Conservation (phyloP, 345 rosid species). For the Mangifera indica region DNA sequence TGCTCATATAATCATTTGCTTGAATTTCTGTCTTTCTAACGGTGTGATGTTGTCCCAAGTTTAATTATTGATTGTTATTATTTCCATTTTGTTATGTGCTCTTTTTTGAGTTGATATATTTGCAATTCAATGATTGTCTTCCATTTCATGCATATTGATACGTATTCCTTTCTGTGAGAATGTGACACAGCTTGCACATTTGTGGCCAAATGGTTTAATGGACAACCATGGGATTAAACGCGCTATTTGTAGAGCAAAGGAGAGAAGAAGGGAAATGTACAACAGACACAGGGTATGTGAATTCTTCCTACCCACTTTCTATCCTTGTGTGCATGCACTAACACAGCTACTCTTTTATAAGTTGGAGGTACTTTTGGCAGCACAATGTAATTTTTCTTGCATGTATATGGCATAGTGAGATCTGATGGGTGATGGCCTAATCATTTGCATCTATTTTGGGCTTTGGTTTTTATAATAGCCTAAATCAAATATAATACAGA, state of each 20-base stretch:
- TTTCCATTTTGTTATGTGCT: background rate
- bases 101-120: background rate
- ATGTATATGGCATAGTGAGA: too few relatives aligned
- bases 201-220: slow-evolving; percentile 87
- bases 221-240: slow-evolving; percentile 88
- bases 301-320: background rate
- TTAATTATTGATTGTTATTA: background rate
- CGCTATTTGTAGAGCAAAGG: slow-evolving; percentile 86
- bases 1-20: background rate
- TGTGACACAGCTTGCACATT: slow-evolving; percentile 71
- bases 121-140: background rate
- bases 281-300: slow-evolving; percentile 44
- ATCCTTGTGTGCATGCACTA: background rate
- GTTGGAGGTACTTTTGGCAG: background rate
- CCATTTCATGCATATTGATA: slow-evolving; percentile 24
- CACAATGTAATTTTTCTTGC: background rate
- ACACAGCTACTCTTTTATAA: background rate
- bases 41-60: background rate
- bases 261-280: slow-evolving; percentile 51
- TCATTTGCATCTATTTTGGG: background rate
- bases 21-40: background rate
- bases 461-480: background rate
- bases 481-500: too few relatives aligned
- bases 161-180: slow-evolving; percentile 17
- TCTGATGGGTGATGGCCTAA: too few relatives aligned